phyloP scores from a whole-genome alignment of 495 filamentous ascomycete genomes.

The Neurospora sp. region DNA sequence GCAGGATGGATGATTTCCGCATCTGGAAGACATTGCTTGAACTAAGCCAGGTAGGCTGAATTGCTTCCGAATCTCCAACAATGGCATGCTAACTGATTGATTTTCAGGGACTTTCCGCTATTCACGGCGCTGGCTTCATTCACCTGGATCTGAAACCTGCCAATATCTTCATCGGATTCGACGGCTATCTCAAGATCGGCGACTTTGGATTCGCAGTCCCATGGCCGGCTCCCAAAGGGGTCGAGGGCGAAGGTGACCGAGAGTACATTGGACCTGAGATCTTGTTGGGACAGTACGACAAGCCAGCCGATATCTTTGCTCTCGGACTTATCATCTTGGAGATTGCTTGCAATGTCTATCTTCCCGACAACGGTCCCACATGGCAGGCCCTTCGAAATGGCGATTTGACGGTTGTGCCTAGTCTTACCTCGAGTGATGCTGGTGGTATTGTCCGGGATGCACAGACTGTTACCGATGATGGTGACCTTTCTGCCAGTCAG shows the following conservation, averaged over 20 bases:
- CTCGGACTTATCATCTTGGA: constrained; percentile 90
- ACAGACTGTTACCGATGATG: constrained; percentile 22
- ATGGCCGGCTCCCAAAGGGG: constrained; percentile 63
- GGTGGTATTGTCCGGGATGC: constrained; percentile 62
- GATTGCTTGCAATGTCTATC: constrained; percentile 79
- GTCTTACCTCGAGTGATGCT: constrained; percentile 67
- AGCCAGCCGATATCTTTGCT: constrained; percentile 86
- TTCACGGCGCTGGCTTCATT: constrained; percentile 80
- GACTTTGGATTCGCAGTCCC: constrained; percentile 89
- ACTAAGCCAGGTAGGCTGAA: constrained; percentile 54
- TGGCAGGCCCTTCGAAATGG: constrained; percentile 84
- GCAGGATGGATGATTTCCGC: constrained; percentile 87
- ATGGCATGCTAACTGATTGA: constrained; percentile 25
- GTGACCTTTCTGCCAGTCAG: not conserved
- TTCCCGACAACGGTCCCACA: constrained; percentile 81
- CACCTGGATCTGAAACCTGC: constrained; percentile 95
- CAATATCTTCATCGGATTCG: constrained; percentile 83
- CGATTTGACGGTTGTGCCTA: constrained; percentile 77
- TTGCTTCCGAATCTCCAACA: not conserved
- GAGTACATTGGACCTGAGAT: constrained; percentile 94
- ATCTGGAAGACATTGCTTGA: constrained; percentile 97
- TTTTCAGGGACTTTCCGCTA: constrained; percentile 68
- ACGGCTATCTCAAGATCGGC: constrained; percentile 86
- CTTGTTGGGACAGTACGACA: constrained; percentile 71
- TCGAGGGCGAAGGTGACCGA: constrained; percentile 89